A percentile compares a stretch with the other conserved stretches of the same genome.
These are phyloP conservation scores for Medakamo hakoo DNA, from an alignment of 139 green algal species.

Conservation along the genomic window DNA sequence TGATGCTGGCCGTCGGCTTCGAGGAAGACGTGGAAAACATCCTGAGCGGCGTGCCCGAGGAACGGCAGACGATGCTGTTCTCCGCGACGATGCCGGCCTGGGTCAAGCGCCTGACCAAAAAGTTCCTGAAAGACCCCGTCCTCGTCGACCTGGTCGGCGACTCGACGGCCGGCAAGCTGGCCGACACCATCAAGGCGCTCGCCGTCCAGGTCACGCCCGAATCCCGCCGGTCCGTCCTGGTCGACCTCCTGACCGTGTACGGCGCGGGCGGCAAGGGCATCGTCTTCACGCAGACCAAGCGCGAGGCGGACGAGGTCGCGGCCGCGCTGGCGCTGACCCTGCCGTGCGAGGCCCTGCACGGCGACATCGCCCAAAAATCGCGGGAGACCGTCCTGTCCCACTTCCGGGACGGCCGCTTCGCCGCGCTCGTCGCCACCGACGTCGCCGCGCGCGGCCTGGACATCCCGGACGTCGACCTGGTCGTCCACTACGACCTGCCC, in stretches of 20 bases:
- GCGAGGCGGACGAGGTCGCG: conserved; percentile 68
- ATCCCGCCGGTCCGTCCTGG: conserved; percentile 37
- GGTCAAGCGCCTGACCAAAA: conserved; percentile 74
- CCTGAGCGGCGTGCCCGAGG: conserved; percentile 41
- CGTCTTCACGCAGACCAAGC: conserved; percentile 76
- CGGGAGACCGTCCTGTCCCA: conserved; percentile 56
- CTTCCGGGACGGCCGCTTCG: conserved; percentile 52
- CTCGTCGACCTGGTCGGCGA: conserved; percentile 90
- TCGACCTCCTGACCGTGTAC: conserved; percentile 77
- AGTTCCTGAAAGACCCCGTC: conserved; percentile 60
- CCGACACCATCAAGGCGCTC: conserved; percentile 40
- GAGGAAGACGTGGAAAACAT: conserved; percentile 96
- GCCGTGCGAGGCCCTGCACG: conserved; percentile 45
- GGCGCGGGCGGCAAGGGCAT: conserved; percentile 55
- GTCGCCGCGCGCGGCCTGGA: conserved; percentile 93
- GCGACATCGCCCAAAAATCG: conserved; percentile 35
- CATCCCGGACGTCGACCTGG: conserved; percentile 58
- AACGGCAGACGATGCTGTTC: conserved; percentile 94
- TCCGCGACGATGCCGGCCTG: conserved; percentile 87
- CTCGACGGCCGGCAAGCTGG: conserved; percentile 56
- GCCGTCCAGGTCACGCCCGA: conserved; percentile 25
- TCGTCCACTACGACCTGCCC: conserved; percentile 42
- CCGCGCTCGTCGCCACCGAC: conserved; percentile 85
- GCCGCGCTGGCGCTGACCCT: conserved; percentile 18
- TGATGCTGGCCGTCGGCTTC: conserved; percentile 97